Percentiles rank a stretch among this genome's conserved stretches.
These are phyloP conservation scores for Casuarina cunninghamiana DNA, from an alignment of 306 rosid genomes.

Conservation along the genomic window DNA sequence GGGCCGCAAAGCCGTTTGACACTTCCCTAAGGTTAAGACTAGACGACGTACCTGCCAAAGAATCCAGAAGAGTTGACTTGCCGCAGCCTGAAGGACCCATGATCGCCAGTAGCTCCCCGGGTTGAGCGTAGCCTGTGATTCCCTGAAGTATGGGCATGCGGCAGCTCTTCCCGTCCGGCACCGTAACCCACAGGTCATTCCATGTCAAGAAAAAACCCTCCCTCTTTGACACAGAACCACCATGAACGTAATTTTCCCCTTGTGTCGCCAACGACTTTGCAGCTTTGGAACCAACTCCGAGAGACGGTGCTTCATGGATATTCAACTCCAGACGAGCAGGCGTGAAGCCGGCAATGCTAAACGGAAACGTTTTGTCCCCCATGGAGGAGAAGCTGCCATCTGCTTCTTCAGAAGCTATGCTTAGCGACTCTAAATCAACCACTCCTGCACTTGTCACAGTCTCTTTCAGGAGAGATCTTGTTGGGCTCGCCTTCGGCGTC, in stretches of 20 bases:
- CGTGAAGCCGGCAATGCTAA: slow-evolving; percentile 11
- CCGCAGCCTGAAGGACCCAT: slow-evolving; percentile 88
- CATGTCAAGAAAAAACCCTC: slow-evolving; percentile 28
- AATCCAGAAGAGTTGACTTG: slow-evolving; percentile 68
- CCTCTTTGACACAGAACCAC: background rate
- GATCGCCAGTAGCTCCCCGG: slow-evolving; percentile 64
- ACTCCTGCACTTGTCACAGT: background rate
- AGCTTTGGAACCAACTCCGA: background rate
- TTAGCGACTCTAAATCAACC: background rate
- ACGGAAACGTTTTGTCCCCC: slow-evolving; percentile 21
- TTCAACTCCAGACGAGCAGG: background rate
- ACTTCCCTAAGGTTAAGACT: too few relatives aligned
- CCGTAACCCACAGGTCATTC: slow-evolving; percentile 36
- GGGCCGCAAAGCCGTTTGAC: too few relatives aligned
- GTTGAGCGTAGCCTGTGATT: slow-evolving; percentile 54
- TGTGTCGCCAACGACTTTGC: background rate
- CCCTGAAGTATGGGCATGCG: slow-evolving; percentile 27
- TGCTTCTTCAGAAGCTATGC: slow-evolving; percentile 10
- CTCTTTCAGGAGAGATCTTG: background rate
- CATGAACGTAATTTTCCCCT: background rate
- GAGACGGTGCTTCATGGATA: background rate
- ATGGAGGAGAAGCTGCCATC: background rate
- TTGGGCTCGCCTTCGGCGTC: background rate
- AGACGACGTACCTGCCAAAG: slow-evolving; percentile 49
- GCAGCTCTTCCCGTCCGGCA: slow-evolving; percentile 19